Evolutionary conservation across 1,284 basidiomycete genomes (phyloP), one percentile per base, ranked within the genome.

Genomic region (Tilletia horrida): DNA sequence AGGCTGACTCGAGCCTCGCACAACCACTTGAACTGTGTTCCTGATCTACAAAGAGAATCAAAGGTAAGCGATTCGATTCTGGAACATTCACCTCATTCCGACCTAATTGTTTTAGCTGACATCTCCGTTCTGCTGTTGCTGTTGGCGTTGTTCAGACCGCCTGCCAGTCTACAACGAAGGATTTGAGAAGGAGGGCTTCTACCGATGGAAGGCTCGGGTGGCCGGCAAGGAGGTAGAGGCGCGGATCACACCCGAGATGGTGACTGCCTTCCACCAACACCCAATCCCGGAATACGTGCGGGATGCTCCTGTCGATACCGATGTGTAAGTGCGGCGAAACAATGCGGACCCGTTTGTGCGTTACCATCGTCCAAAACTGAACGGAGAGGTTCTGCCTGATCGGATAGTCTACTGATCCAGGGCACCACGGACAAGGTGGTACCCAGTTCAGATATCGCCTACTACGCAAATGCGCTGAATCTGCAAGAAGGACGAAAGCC

Each of bases 1-100:
- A 11, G 14, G 55, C 55, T 59, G 29, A 59, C 52, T 57, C 35
- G n/a, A n/a, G n/a, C n/a, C n/a, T n/a, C n/a, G 96, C 89, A 66
- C 91, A 87, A 25, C 18, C 42, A 23, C 7, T 35, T 62, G 25
- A 29, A 63, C 31, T 31, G 14, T 45, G 45, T 43, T 31, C 4
- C 42, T 47, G n/a, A n/a, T n/a, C n/a, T n/a, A n/a, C 27, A n/a
- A 2, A 52, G 35, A 42, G 14, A 44, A 45, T 45, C 35, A 25
- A 64, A 18, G 63, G 48, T 42, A 45, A 25, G 35, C n/a, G n/a
- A n/a, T n/a, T 29, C 11, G 18, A 31, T 25, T 44, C 14, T 40
- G n/a, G n/a, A n/a, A n/a, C n/a, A n/a, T n/a, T n/a, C n/a, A n/a
- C n/a, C n/a, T n/a, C n/a, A n/a, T n/a, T n/a, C n/a, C n/a, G n/a